Evolutionary conservation across 208 protist species (phyloP).

Genomic region (Leishmania mexicana): DNA sequence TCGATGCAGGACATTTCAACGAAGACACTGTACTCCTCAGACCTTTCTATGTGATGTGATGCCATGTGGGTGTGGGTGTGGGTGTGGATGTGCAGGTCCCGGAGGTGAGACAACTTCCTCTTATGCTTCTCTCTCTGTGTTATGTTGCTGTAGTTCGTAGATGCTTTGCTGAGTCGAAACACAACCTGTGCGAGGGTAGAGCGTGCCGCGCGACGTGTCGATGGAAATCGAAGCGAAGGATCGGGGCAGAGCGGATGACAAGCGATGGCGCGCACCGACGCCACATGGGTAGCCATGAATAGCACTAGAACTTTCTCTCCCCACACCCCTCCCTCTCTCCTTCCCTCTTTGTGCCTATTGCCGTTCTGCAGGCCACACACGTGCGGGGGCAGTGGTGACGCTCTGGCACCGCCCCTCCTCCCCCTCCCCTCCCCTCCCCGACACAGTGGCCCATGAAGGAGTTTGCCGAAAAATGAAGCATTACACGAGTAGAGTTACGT

Average conservation of each 20-base stretch:
- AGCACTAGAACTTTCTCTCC: no score
- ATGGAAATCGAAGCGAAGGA: neutral
- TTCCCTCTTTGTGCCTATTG: no score
- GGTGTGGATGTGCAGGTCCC: neutral
- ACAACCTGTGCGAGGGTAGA: neutral
- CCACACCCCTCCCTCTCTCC: no score
- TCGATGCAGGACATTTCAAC: neutral
- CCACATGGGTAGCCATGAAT: no score
- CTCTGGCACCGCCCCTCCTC: no score
- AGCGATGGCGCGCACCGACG: no score
- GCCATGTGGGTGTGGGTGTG: neutral
- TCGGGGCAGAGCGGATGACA: neutral
- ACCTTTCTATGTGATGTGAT: neutral
- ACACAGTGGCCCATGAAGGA: no score
- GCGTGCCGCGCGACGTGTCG: neutral
- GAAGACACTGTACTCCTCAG: neutral
- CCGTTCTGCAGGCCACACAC: no score
- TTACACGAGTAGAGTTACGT: neutral
- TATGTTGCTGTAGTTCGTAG: neutral
- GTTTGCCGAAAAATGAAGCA: neutral
- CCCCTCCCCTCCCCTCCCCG: no score
- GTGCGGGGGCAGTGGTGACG: no score
- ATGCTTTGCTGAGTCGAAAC: neutral
- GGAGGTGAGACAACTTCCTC: neutral
- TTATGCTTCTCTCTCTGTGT: neutral